Evolutionary conservation across 2,329 filamentous ascomycete species (phyloP), one percentile per base, ranked within the genome.

Genomic region (Fusarium cyanostomum): DNA sequence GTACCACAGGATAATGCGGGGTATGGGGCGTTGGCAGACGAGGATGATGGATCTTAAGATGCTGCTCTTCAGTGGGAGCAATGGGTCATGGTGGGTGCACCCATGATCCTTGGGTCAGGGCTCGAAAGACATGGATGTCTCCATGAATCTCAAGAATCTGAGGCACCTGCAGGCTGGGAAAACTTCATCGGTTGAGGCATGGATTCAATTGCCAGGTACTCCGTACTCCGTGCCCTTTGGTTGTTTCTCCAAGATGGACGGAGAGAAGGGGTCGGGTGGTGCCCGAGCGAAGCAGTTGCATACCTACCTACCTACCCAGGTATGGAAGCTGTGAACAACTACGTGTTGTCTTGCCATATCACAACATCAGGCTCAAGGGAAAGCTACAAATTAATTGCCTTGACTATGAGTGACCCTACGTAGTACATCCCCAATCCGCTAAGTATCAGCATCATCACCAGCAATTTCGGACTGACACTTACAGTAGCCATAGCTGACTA

Each of bases 1-100:
- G 27, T 28, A 33, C 44, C 58, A 27, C 28, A 59, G 44, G 52
- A 50, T 43, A 58, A 33, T 65, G 62, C 56, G 61, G 62, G 61
- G 61, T 65, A 64, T 24, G 41, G 35, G 35, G 37, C 34, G 38
- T 26, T 34, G 13, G 16, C 52, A 39, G 39, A 41, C 18, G 28
- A 45, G 31, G 35, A 51, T 26, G 41, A 51, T 64, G 51, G 43
- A 58, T 57, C 28, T 56, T 13, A 13, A 56, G 44, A 52, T 50
- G 31, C n/a, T 38, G 49, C 58, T 60, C n/a, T 35, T 46, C 46
- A 44, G 27, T 43, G 33, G 44, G 28, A 34, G 48, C 42, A 55
- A 42, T 49, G 49, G 42, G 54, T 44, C 41, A 58, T 38, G 42
- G 30, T 21, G 34, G 31, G 42, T 49, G 41, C 42, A 53, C 15